A percentile compares a stretch with the other conserved stretches of the same genome.
phyloP scores from a whole-genome alignment of 345 rosid genomes.

The Heritiera littoralis region DNA sequence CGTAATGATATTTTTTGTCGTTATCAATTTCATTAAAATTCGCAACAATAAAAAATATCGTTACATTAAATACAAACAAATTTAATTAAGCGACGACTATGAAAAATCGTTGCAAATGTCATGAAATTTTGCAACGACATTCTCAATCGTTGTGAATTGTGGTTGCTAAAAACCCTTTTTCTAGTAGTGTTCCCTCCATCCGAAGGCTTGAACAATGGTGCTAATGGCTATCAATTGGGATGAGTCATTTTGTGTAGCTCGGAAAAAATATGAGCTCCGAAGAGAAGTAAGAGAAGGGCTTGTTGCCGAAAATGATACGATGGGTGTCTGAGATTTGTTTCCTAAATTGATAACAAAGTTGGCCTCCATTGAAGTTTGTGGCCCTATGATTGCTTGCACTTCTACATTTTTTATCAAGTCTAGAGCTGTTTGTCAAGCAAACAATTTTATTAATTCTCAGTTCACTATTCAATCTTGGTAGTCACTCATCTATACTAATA shows the following conservation, averaged over 20 bases:
- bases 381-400: conserved; percentile 61
- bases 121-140: too few species aligned
- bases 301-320: conserved; percentile 48
- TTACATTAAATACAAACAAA: too few species aligned
- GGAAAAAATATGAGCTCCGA: conserved; percentile 50
- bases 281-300: conserved; percentile 44
- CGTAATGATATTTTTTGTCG: too few species aligned
- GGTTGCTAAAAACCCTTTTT: too few species aligned
- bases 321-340: conserved; percentile 44
- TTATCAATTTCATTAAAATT: too few species aligned
- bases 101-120: too few species aligned
- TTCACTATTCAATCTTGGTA: too few species aligned
- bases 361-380: conserved; percentile 42
- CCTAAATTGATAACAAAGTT: conserved; percentile 46
- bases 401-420: conserved; percentile 46
- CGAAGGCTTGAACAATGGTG: conserved; percentile 40
- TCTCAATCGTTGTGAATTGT: too few species aligned
- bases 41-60: too few species aligned
- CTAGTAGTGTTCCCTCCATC: too few species aligned
- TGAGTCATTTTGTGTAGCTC: conserved; percentile 40
- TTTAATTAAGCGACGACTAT: too few species aligned
- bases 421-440: conserved; percentile 37
- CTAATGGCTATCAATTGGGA: conserved; percentile 46
- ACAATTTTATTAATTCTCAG: not conserved
- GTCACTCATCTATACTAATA: not conserved